These are phyloP conservation scores for Saccharomyces hybrid DNA, from an alignment of 1,139 yeast genomes.

Conservation along the genomic window DNA sequence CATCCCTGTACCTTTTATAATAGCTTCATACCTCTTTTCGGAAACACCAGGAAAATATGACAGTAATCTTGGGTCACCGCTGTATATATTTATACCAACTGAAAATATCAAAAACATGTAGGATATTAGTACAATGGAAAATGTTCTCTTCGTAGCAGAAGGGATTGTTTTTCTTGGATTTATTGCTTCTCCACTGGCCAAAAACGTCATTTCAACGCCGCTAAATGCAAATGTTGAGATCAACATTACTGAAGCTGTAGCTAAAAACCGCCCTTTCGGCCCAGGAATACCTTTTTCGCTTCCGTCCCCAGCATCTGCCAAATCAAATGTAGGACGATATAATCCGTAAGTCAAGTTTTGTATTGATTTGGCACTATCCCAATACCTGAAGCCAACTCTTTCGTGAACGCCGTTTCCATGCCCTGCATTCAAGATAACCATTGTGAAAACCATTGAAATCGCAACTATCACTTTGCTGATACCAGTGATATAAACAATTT, in stretches of 20 bases:
- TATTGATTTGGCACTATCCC: constrained; percentile 52
- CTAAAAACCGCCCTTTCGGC: constrained; percentile 53
- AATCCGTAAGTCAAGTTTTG: constrained; percentile 55
- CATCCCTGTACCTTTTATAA: constrained; percentile 14
- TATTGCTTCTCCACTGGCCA: constrained; percentile 82
- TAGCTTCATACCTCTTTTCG: constrained; percentile 12
- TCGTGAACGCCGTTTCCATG: constrained; percentile 33
- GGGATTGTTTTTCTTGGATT: constrained; percentile 75
- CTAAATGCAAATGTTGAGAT: constrained; percentile 66
- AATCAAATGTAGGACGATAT: constrained; percentile 61
- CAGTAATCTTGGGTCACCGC: constrained; percentile 65
- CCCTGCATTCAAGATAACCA: constrained; percentile 52
- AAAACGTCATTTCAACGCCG: constrained; percentile 74
- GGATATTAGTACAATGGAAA: constrained; percentile 59
- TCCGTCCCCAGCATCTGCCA: constrained; percentile 43
- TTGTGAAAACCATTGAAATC: constrained; percentile 48
- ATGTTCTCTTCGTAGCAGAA: constrained; percentile 65
- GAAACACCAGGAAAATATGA: constrained; percentile 12
- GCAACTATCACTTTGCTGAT: constrained; percentile 50
- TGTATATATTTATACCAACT: constrained; percentile 61
- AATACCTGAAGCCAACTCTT: constrained; percentile 54
- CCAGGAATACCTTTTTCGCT: constrained; percentile 48
- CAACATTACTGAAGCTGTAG: constrained; percentile 53
- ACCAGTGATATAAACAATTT: constrained; percentile 57
- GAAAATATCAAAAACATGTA: constrained; percentile 61